Base-by-base conservation (phyloP, 148 eudicot species). In the Rhododendron vialii region DNA sequence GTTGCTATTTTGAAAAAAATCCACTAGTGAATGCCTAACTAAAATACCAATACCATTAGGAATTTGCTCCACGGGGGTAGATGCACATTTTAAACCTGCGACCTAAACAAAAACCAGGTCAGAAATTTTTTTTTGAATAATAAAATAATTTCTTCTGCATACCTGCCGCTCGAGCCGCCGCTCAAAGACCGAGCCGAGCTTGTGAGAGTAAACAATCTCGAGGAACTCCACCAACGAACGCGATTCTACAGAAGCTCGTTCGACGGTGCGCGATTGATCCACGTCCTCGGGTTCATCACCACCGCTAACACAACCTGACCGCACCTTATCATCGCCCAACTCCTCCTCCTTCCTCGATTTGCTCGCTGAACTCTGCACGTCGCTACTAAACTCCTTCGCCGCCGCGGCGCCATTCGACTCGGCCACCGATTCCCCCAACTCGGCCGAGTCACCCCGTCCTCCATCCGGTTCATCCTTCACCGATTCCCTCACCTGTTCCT, bases 321-420 rank as follows among this genome's bases (percentile, higher is more conserved):
- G 84, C 63, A 59, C 88, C 88, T 81, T 86, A 50, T 45, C 86
- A 77, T 67, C 55, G 38, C 38, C 38, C 38, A 36, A 36, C 85
- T 82, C 61, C 22, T 55, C 88, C 84, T 55, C 88, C 84, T 85
- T 88, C 85, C 90, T 88, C 89, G 90, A 88, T 76, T 88, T 85
- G 78, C 91, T 93, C 51, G 91, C 94, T 13, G 96, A 87, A 83
- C 96, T 94, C 83, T 90, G 93, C 80, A 92, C 91, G 35, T 91
- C 96, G 82, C 95, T 91, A 28, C 59, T 92, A 36, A 36, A 3
- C 38, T 36, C 38, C 3, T 36, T 36, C 38, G 36, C 36, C 36
- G 36, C 36, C 36, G 38, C 38, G 38, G 38, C 38, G 38, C 38
- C 87, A 80, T 91, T 90, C 77, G 92, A 90, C 88, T 90, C 94